Base-by-base conservation (phyloP, 805 yeast species). In the Yamadazyma takamatsuzukensis region DNA sequence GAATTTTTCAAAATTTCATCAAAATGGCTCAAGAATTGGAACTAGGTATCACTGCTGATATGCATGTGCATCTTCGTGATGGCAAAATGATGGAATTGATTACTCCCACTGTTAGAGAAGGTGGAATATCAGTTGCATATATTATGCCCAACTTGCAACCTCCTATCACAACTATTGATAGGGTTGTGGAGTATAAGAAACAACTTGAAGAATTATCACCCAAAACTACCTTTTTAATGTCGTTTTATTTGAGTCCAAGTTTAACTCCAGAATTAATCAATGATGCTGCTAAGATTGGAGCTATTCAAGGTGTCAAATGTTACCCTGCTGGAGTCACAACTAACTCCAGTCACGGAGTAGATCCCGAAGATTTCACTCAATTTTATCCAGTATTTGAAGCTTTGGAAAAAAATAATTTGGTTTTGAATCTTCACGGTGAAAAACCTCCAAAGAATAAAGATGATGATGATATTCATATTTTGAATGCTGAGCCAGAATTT, bases 251-350 rank as follows among this genome's bases (percentile, higher is more conserved):
- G 25, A 74, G 83, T 32, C 77, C 73, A 34, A 83, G 78, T 1
- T 65, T 93, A 43, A 86, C 96, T 1, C 97, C 97, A 0, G 94
- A 85, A 44, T 65, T 87, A 25, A 80, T 93, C 36, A 78, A 75
- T 34, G 74, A 77, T 41, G 97, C 97, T 21, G 94, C 89, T 6
- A 53, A 68, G 34, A 49, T 61, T 12, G 80, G 80, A 2, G 78
- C 77, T 23, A 78, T 90, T 34, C 70, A 78, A 18, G 99, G 99
- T 36, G 86, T 93, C 45, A 93, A 93, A 59, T 88, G 96, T 56
- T 93, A 93, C 57, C 99, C 99, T 25, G 97, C 97, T 2, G 99
- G 99, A 27, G 99, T 93, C 19, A 93, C 99, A n/a, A 93, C 99
- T 24, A 93, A 93, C 64, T 87, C 96, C 7, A 60, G 74, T 30